Conservation (phyloP, 2,329 filamentous ascomycete genomes). For the Botryotinia narcissicola region DNA sequence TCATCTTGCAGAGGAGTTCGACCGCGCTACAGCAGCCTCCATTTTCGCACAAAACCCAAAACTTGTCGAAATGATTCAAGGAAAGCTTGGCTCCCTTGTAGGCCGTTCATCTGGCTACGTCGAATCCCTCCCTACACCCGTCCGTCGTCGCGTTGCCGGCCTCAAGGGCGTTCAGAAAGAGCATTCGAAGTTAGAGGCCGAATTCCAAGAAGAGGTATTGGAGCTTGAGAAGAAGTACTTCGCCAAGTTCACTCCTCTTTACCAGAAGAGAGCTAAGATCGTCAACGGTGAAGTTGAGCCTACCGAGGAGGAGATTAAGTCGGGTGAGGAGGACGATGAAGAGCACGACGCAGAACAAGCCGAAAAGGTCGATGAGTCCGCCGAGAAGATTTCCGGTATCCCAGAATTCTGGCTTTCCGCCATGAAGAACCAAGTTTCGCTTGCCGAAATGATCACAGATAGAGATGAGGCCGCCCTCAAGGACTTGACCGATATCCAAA, state of each 20-base stretch:
- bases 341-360: slow-evolving; percentile 50
- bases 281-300: slow-evolving; percentile 86
- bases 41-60: slow-evolving; percentile 95
- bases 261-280: slow-evolving; percentile 90
- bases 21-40: slow-evolving; percentile 80
- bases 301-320: slow-evolving; percentile 79
- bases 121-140: slow-evolving; percentile 84
- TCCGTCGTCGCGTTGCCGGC: slow-evolving; percentile 90
- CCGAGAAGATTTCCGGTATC: slow-evolving; percentile 66
- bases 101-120: slow-evolving; percentile 97
- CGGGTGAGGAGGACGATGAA: slow-evolving; percentile 75
- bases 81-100: slow-evolving; percentile 88
- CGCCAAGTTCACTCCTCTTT: slow-evolving; percentile 95
- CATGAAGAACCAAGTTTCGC: slow-evolving; percentile 98
- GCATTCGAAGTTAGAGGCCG: slow-evolving; percentile 94
- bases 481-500: slow-evolving; percentile 85
- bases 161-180: slow-evolving; percentile 98
- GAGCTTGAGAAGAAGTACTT: slow-evolving; percentile 99
- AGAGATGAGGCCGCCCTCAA: slow-evolving; percentile 93
- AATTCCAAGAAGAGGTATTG: slow-evolving; percentile 98
- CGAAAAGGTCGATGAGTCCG: slow-evolving; percentile 52
- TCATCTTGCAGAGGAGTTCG: slow-evolving; percentile 71
- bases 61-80: slow-evolving; percentile 96
- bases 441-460: slow-evolving; percentile 98
- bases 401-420: slow-evolving; percentile 99